phyloP scores from a whole-genome alignment of 305 asterid genomes.

The Fraxinus angustifolia region DNA sequence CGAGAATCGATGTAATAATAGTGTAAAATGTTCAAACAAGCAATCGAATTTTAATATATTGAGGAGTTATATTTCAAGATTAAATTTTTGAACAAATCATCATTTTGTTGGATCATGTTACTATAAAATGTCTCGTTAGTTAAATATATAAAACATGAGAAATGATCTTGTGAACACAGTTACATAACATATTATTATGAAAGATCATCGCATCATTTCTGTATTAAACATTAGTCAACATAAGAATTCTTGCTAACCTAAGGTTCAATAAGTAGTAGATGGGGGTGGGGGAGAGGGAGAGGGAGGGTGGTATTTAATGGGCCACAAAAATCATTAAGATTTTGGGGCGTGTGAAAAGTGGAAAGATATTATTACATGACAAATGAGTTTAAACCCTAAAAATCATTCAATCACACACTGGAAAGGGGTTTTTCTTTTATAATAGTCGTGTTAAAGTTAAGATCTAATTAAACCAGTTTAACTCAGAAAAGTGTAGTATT shows the following conservation, averaged over 20 bases:
- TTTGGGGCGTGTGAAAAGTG: slow-evolving; percentile 8
- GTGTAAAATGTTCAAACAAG: too few species aligned
- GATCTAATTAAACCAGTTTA: not conserved
- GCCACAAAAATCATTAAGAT: not conserved
- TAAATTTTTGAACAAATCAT: too few species aligned
- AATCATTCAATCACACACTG: not conserved
- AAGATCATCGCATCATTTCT: too few species aligned
- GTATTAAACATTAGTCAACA: not conserved
- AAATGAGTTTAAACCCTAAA: not conserved
- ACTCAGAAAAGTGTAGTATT: not conserved
- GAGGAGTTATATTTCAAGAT: not conserved
- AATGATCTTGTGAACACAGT: too few species aligned
- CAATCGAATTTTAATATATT: too few species aligned
- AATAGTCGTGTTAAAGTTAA: not conserved
- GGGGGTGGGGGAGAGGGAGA: not conserved
- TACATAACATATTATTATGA: not conserved
- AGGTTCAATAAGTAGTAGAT: not conserved
- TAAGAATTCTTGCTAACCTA: not conserved
- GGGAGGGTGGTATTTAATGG: not conserved
- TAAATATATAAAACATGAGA: not conserved
- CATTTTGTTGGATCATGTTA: not conserved
- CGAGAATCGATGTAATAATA: not conserved
- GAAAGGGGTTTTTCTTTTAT: slow-evolving; percentile 3
- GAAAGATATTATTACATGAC: not conserved
- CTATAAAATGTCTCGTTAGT: not conserved